phyloP scores from a whole-genome alignment of 2,329 filamentous ascomycete species.

The Phyllosticta paracitricarpa region DNA sequence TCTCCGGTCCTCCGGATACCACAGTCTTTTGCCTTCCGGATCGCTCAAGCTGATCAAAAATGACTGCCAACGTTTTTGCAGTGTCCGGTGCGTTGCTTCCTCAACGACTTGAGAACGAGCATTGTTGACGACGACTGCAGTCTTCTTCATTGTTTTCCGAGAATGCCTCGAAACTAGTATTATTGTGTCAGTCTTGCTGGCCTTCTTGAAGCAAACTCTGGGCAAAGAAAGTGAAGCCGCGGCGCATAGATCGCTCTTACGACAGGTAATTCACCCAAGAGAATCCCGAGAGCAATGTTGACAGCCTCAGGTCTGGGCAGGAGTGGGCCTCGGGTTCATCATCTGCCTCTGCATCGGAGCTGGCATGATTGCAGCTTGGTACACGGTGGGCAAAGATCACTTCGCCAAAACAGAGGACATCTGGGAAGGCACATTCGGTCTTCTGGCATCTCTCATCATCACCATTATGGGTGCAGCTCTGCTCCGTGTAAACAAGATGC shows the following conservation, averaged over 20 bases:
- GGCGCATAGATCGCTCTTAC: conserved; percentile 57
- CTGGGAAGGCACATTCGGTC: conserved; percentile 70
- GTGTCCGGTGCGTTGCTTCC: conserved; percentile 47
- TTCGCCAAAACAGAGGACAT: conserved; percentile 63
- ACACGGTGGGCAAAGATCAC: conserved; percentile 54
- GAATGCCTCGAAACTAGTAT: conserved; percentile 76
- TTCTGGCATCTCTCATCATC: conserved; percentile 71
- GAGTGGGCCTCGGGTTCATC: conserved; percentile 50
- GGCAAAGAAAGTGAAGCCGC: conserved; percentile 50
- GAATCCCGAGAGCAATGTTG: background rate
- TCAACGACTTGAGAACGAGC: background rate
- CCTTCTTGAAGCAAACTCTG: conserved; percentile 75
- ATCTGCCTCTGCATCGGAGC: conserved; percentile 56
- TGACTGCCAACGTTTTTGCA: conserved; percentile 55
- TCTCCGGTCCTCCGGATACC: background rate
- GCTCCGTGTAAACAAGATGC: conserved; percentile 70
- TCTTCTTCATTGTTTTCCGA: conserved; percentile 86
- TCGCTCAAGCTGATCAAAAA: conserved; percentile 25
- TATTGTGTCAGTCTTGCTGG: conserved; percentile 72
- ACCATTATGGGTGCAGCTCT: conserved; percentile 70
- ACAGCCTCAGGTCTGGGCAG: conserved; percentile 52
- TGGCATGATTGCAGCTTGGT: conserved; percentile 61
- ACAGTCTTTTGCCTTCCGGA: background rate
- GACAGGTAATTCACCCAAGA: conserved; percentile 43
- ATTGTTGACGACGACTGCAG: conserved; percentile 22